phyloP scores from a whole-genome alignment of 2,329 filamentous ascomycete genomes.

The Hypoxylon sp. region DNA sequence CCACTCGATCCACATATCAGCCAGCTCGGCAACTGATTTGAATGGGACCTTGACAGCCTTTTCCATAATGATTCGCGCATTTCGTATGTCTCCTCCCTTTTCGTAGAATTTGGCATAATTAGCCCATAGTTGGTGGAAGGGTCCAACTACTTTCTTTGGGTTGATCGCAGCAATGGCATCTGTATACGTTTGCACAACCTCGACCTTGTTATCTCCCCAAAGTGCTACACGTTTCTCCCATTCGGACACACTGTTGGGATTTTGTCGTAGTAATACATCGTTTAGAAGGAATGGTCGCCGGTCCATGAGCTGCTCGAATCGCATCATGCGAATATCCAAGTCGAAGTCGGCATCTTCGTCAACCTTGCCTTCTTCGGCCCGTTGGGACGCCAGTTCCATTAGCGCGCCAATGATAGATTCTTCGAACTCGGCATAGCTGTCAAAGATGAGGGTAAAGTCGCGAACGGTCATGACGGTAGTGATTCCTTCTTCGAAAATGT shows the following conservation, averaged over 20 bases:
- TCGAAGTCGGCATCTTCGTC: constrained; percentile 93
- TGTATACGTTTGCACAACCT: constrained; percentile 95
- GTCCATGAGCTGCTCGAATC: constrained; percentile 98
- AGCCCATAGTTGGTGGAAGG: constrained; percentile 95
- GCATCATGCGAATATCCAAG: constrained; percentile 95
- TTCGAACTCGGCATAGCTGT: constrained; percentile 96
- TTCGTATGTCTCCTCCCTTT: constrained; percentile 84
- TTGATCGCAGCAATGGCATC: constrained; percentile 93
- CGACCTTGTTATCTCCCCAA: constrained; percentile 93
- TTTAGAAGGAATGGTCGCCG: constrained; percentile 95
- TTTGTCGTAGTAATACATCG: constrained; percentile 94
- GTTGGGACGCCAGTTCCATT: constrained; percentile 87
- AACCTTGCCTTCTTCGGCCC: constrained; percentile 82
- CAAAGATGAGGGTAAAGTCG: constrained; percentile 96
- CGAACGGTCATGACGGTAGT: constrained; percentile 99
- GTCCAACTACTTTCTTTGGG: constrained; percentile 93
- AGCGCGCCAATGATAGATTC: constrained; percentile 93
- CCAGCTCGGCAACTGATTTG: constrained; percentile 96
- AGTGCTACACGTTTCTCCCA: constrained; percentile 98
- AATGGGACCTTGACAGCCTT: constrained; percentile 98
- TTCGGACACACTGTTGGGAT: constrained; percentile 94
- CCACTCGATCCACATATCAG: constrained; percentile 99
- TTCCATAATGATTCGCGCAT: constrained; percentile 93
- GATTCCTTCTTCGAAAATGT: constrained; percentile 95
- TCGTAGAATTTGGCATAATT: constrained; percentile 99